phyloP scores from a whole-genome alignment of 2,329 filamentous ascomycete genomes.

The Phialemonium atrogriseum region DNA sequence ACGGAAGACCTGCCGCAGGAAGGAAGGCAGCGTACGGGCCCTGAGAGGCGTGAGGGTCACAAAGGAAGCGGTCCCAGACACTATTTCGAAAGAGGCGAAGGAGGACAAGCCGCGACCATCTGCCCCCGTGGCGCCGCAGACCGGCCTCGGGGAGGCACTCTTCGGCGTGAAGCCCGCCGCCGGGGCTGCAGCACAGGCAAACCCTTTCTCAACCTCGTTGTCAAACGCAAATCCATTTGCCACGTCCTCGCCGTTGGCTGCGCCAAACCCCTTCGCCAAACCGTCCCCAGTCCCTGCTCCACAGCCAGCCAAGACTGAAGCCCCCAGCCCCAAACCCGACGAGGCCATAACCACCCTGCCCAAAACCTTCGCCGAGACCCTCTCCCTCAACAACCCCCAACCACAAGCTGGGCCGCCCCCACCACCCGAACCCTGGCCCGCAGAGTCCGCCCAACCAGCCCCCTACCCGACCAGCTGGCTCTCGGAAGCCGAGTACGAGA shows the following conservation, averaged over 20 bases:
- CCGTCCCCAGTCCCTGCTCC: background rate
- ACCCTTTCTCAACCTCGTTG: constrained; percentile 51
- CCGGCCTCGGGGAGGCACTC: constrained; percentile 54
- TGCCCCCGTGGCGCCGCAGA: constrained; percentile 21
- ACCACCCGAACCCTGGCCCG: constrained; percentile 66
- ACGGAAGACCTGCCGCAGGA: constrained; percentile 69
- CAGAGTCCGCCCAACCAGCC: constrained; percentile 51
- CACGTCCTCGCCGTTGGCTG: no score
- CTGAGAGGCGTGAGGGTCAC: constrained; percentile 59
- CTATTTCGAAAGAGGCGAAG: constrained; percentile 15
- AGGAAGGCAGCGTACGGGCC: constrained; percentile 71
- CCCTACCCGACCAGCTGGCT: constrained; percentile 73
- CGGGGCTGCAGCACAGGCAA: constrained; percentile 29
- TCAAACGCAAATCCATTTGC: constrained; percentile 46
- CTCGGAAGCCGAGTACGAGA: constrained; percentile 86
- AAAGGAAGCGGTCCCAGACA: constrained; percentile 24
- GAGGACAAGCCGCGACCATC: constrained; percentile 23
- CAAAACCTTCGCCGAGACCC: constrained; percentile 64
- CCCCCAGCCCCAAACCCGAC: constrained; percentile 38
- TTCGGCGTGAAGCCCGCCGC: constrained; percentile 55
- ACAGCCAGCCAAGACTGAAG: background rate
- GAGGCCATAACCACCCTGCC: constrained; percentile 30
- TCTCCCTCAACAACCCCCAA: constrained; percentile 58
- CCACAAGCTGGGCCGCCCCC: constrained; percentile 21
- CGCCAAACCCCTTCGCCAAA: constrained; percentile 16